These are phyloP conservation scores for Aspergillus funiculosus DNA, from an alignment of 495 filamentous ascomycete genomes.

Conservation along the genomic window DNA sequence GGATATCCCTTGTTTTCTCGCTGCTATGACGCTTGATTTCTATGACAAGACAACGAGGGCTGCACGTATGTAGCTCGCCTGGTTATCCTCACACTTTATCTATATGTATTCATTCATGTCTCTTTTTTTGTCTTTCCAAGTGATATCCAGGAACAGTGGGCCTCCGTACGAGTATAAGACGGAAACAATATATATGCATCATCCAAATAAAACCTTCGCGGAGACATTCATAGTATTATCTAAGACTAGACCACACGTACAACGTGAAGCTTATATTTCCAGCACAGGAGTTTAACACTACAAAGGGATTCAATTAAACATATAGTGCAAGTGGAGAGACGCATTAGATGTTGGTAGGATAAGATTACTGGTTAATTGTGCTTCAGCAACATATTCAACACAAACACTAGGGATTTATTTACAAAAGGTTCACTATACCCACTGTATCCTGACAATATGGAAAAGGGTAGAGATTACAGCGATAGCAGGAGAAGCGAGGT, in stretches of 20 bases:
- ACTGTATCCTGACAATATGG: background rate
- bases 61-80: constrained; percentile 30
- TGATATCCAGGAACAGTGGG: background rate
- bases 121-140: background rate
- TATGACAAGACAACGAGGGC: constrained; percentile 73
- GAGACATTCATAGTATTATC: too few species aligned
- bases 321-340: too few species aligned
- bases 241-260: too few species aligned
- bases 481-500: background rate
- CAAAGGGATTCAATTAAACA: too few species aligned
- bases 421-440: constrained; percentile 9
- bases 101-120: constrained; percentile 1
- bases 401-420: constrained; percentile 9
- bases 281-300: too few species aligned
- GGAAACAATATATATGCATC: background rate
- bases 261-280: too few species aligned
- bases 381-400: too few species aligned
- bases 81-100: background rate
- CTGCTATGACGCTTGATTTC: constrained; percentile 83
- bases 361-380: too few species aligned
- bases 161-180: background rate
- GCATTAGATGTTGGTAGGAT: too few species aligned
- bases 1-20: constrained; percentile 87
- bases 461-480: background rate
- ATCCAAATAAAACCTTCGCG: too few species aligned